Base-by-base conservation (phyloP, 176 grass and related monocot genomes). In the Stipa capillata region DNA sequence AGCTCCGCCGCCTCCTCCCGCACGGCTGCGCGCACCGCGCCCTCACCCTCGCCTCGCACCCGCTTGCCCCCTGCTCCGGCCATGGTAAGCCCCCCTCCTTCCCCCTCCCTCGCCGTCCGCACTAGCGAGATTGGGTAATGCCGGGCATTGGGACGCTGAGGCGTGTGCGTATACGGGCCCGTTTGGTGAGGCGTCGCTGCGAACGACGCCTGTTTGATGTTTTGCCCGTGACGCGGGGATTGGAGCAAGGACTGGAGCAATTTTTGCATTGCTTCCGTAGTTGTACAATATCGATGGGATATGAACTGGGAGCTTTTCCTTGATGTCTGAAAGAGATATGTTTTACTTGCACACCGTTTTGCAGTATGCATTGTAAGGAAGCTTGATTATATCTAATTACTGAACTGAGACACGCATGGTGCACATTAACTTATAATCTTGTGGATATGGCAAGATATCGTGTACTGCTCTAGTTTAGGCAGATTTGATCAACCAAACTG, bases 1-100 rank as follows among this genome's bases (percentile, higher is more conserved):
- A 92, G 83, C 77, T 98, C 31, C 89, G 88, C 45, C 89, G 82
- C 61, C 69, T 94, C 73, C 78, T 98, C 79, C 55, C 80, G 37
- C 67, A 84, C 40, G 85, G 79, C 43, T 92, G 35, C 76, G 55
- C 76, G 27, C 76, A 69, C 70, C 76, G 82, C 78, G 76, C 76
- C 47, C 11, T 83, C 74, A 36, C 73, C 64, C 81, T 65, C 72
- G 49, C 74, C 31, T 36, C 66, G 50, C 67, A 56, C 66, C 47
- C 82, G 72, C 48, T 29, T 29, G 74, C 69, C 41, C 40, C 84
- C 39, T 29, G 2, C 79, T 20, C 35, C 84, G 25, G 20, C 77
- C 47, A 89, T 90, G 92, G 95, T 98, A 76, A 72, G 40, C 40
- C 34, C 2, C 18, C n/a, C 72, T 15, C 64, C 39, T 27, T 47